A percentile compares a stretch with the other conserved stretches of the same genome.
phyloP scores from a whole-genome alignment of 192 early-diverging fungal species.

The Coemansia sp. region DNA sequence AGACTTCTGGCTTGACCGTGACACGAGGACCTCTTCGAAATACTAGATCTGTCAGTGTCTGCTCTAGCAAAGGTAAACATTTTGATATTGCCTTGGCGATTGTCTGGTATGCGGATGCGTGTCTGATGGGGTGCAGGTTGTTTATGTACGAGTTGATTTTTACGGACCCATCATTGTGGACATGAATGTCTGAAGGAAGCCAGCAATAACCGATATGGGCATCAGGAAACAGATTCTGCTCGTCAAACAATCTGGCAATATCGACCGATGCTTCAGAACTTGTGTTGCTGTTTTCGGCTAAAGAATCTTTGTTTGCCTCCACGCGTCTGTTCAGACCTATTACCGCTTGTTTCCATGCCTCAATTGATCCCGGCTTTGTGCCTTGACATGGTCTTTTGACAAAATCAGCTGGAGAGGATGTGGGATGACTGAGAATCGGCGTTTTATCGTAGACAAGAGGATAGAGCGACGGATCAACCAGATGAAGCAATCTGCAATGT shows the following conservation, averaged over 20 bases:
- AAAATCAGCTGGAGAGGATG: background rate
- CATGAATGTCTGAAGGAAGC: slow-evolving; percentile 61
- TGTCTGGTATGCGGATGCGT: slow-evolving; percentile 45
- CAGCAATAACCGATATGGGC: slow-evolving; percentile 30
- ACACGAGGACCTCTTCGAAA: background rate
- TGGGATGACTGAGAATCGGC: background rate
- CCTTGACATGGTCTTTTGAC: background rate
- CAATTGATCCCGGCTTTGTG: background rate
- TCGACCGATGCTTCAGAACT: background rate
- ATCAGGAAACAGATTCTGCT: background rate
- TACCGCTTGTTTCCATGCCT: background rate
- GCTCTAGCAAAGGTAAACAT: slow-evolving; percentile 62
- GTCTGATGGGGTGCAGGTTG: slow-evolving; percentile 58
- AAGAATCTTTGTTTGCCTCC: background rate
- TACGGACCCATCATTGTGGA: slow-evolving; percentile 46
- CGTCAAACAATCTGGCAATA: background rate
- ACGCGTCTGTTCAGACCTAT: background rate
- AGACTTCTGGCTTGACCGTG: background rate
- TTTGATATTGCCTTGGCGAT: slow-evolving; percentile 44
- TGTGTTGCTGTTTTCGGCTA: background rate
- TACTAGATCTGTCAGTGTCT: slow-evolving; percentile 18
- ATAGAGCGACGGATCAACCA: slow-evolving; percentile 46
- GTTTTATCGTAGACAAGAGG: slow-evolving; percentile 20
- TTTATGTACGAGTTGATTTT: slow-evolving; percentile 64
- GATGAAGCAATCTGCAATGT: slow-evolving; percentile 19